Evolutionary conservation across 441 rosid species (phyloP), one percentile per base, ranked within the genome.

Genomic region (Corymbia calophylla): DNA sequence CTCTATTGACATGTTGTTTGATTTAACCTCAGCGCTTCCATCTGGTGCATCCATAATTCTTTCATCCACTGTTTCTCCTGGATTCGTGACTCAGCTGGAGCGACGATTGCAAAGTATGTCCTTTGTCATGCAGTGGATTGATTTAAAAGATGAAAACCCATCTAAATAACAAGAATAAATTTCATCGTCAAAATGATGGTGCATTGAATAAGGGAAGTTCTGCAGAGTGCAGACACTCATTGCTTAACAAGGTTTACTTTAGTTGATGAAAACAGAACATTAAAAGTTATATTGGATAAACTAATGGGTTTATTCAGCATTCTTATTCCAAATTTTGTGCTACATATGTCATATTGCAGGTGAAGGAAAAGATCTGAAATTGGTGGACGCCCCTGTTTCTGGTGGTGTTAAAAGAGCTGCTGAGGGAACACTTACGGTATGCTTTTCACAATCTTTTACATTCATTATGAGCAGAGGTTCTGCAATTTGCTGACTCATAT

Each of bases 331-430:
- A 31, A 87, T 84, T 11, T 89, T 89, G 77, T 54, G 88, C 56
- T 88, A 35, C 86, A 88, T 86, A 91, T 94, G 86, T 92, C 87
- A 81, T 44, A 44, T 44, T 77, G 51, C 90, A 96, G 98, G 89
- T 94, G 97, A 94, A 89, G 97, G 95, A 89, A 96, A 95, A 91
- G 92, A 94, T 93, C 92, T 97, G 93, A 97, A 95, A 93, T 92
- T 98, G 94, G 99, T 97, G 92, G 99, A 98, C 93, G 98, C 99
- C 92, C 99, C 99, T 91, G 99, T 98, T 93, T 98, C 99, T 89
- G 99, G 99, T 89, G 99, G 99, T 91, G 99, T 97, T 87, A 96
- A 96, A 94, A 95, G 94, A 93, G 99, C 99, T 55, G 89, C 98
- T 86, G 93, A 89, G 91, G 99, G 99, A 93, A 97, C 97, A 89